These are phyloP conservation scores for Scutellaria barbata DNA, from an alignment of 257 asterid genomes.

Conservation along the genomic window DNA sequence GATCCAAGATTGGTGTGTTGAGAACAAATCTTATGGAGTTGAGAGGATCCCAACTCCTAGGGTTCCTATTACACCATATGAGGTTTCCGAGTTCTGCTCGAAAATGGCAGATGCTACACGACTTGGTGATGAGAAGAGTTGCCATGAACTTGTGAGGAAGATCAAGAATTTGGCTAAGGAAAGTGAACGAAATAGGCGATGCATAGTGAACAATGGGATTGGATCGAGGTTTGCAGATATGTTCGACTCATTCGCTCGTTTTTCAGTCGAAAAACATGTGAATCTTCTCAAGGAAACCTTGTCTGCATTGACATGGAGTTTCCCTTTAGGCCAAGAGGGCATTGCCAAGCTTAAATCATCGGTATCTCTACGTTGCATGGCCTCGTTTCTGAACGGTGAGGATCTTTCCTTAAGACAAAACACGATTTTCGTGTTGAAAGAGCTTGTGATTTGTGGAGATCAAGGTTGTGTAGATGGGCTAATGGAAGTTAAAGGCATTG, in stretches of 20 bases:
- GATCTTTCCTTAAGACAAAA: slow-evolving; percentile 58
- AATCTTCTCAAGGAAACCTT: slow-evolving; percentile 47
- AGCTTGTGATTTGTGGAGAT: slow-evolving; percentile 40
- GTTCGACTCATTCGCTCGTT: slow-evolving; percentile 51
- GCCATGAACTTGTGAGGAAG: slow-evolving; percentile 48
- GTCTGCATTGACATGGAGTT: slow-evolving; percentile 57
- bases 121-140: slow-evolving; percentile 34
- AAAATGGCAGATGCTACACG: slow-evolving; percentile 40
- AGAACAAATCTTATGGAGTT: slow-evolving; percentile 61
- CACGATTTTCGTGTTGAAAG: slow-evolving; percentile 49
- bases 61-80: slow-evolving; percentile 48
- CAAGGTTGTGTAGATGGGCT: slow-evolving; percentile 30
- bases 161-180: slow-evolving; percentile 57
- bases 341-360: slow-evolving; percentile 47
- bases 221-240: slow-evolving; percentile 45
- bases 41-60: slow-evolving; percentile 86
- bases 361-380: slow-evolving; percentile 57
- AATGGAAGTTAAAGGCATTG: slow-evolving; percentile 43
- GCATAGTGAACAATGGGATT: slow-evolving; percentile 55
- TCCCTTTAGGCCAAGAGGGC: slow-evolving; percentile 49
- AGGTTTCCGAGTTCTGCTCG: slow-evolving; percentile 49
- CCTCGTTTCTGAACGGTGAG: slow-evolving; percentile 44
- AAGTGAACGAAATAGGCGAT: slow-evolving; percentile 64
- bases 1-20: slow-evolving; percentile 91
- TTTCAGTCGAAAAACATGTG: slow-evolving; percentile 30